These are phyloP conservation scores for Agrocybe pediades DNA, from an alignment of 768 basidiomycete genomes.

Conservation along the genomic window DNA sequence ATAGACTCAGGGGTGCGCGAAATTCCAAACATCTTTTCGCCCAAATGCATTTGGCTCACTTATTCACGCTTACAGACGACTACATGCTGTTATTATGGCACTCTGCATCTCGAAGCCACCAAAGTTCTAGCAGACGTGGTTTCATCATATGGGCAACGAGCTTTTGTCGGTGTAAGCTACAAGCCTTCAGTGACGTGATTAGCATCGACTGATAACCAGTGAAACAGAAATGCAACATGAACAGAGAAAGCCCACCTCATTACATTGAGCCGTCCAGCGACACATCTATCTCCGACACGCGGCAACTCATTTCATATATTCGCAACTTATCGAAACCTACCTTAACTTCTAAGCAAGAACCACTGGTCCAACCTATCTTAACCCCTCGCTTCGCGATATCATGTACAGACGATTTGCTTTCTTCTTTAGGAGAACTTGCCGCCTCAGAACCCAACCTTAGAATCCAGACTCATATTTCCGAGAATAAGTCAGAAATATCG, in stretches of 20 bases:
- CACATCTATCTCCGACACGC: conserved; percentile 63
- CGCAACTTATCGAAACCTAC: conserved; percentile 43
- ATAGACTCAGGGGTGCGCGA: conserved; percentile 74
- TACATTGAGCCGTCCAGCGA: conserved; percentile 68
- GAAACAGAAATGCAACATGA: conserved; percentile 86
- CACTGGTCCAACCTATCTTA: conserved; percentile 85
- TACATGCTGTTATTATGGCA: conserved; percentile 91
- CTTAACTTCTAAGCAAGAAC: conserved; percentile 28
- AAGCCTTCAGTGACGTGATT: not conserved
- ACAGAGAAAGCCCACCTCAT: conserved; percentile 65
- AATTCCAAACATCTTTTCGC: conserved; percentile 8
- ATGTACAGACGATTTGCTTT: conserved; percentile 73
- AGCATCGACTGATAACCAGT: conserved; percentile 5
- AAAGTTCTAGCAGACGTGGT: conserved; percentile 80
- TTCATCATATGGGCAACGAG: conserved; percentile 69
- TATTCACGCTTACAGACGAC: conserved; percentile 77
- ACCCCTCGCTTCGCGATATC: conserved; percentile 98
- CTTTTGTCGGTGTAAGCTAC: conserved; percentile 78
- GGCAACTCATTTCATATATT: conserved; percentile 69
- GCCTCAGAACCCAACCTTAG: conserved; percentile 57
- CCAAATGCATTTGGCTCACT: not conserved
- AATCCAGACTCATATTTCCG: conserved; percentile 93
- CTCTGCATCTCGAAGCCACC: conserved; percentile 78
- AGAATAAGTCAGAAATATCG: conserved; percentile 75
- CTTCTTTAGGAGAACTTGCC: conserved; percentile 62